Evolutionary conservation across 164 flowering plant species (phyloP), one percentile per base, ranked within the genome.

Genomic region (Vitis riparia): DNA sequence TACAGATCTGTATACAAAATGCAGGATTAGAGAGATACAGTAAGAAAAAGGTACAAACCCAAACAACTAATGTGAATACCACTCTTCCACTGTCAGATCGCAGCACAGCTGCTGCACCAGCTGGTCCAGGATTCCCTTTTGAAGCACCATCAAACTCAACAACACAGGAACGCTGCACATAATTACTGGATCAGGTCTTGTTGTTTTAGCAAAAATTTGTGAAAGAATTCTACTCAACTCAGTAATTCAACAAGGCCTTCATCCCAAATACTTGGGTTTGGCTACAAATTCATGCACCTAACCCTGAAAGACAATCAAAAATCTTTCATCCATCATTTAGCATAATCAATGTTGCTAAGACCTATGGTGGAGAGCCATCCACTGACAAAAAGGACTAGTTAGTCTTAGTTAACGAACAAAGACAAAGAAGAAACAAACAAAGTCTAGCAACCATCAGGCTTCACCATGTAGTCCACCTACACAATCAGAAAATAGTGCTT

Each of bases 111-210:
- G 93, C 98, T 52, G 98, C 97, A 67, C 97, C 98, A 77, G 95
- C 89, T 77, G 19, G 83, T 73, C 99, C 98, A 70, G 99, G 98
- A 80, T 96, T 96, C 73, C 97, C 97, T 80, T 91, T 95, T 60
- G 97, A 88, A 63, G 97, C 97, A 70, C 99, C 99, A 85, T 96
- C 98, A 81, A 96, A 93, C 84, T 93, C 89, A 67, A 95, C 79
- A 72, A 79, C 62, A 76, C 92, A 93, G 48, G 87, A 79, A 1
- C 48, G 68, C 96, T 93, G 78, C 70, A 71, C 11, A 63, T 32
- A 37, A 48, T 51, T 51, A 58, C 1, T 44, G 8, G 48, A 55
- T 55, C 63, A 69, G 60, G 29, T 8, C 17, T 37, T 8, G 15
- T 14, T 16, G 58, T 27, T 14, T 12, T 52, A 11, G 8, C 47